These are phyloP conservation scores for Cryptococcus sp. DNA, from an alignment of 1,284 basidiomycete species.

Conservation along the genomic window DNA sequence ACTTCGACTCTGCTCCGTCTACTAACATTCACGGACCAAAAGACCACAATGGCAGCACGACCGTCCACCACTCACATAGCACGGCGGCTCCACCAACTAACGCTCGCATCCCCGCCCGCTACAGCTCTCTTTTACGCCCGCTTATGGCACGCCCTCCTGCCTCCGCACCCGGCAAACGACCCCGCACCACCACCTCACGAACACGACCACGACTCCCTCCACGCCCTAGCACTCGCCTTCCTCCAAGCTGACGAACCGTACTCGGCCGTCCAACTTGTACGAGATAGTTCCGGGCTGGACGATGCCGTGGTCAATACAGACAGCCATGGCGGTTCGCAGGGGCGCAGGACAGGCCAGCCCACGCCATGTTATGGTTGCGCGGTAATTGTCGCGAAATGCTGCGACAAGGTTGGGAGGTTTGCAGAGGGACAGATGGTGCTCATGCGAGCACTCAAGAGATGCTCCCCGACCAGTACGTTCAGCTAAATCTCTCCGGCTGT, in stretches of 20 bases:
- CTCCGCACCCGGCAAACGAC: conserved; percentile 2
- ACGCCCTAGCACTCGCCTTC: conserved; percentile 75
- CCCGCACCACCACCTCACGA: conserved; percentile 14
- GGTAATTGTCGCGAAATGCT: conserved; percentile 74
- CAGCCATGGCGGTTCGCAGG: no score
- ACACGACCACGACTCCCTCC: conserved; percentile 72
- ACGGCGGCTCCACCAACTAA: conserved; percentile 34
- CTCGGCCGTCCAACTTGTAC: conserved; percentile 69
- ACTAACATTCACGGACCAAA: background rate
- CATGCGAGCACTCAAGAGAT: conserved; percentile 34
- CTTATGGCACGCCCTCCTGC: conserved; percentile 36
- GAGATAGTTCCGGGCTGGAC: conserved; percentile 49
- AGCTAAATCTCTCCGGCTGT: conserved; percentile 3
- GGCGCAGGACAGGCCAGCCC: conserved; percentile 1
- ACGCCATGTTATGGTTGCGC: conserved; percentile 65
- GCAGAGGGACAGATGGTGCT: conserved; percentile 45
- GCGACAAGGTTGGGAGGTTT: conserved; percentile 62
- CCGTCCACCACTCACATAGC: conserved; percentile 29
- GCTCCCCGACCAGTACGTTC: conserved; percentile 31
- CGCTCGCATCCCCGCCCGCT: conserved; percentile 27
- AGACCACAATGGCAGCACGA: background rate
- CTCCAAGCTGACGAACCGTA: conserved; percentile 70
- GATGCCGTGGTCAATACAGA: conserved; percentile 50
- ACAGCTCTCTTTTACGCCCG: conserved; percentile 45
- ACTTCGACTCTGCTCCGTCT: background rate